phyloP scores from a whole-genome alignment of 768 basidiomycete species.

The Boletus edulis region DNA sequence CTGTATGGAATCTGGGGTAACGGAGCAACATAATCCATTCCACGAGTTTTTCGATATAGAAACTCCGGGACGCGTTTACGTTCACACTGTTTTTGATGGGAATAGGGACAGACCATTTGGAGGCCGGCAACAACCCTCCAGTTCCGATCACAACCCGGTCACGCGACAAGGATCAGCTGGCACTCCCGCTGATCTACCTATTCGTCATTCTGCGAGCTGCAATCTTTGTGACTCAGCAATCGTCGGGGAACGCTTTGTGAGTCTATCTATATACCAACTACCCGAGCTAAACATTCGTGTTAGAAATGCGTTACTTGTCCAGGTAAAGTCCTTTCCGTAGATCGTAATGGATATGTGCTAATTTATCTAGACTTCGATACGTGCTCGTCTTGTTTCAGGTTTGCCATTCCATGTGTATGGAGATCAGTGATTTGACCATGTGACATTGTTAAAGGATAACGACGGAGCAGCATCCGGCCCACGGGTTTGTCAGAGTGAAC shows the following conservation, averaged over 20 bases:
- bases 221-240: constrained; percentile 76
- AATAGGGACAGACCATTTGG: constrained; percentile 31
- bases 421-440: neutral
- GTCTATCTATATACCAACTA: constrained; percentile 23
- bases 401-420: constrained; percentile 9
- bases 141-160: neutral
- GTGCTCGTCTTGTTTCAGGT: constrained; percentile 69
- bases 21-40: constrained; percentile 54
- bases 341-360: constrained; percentile 1
- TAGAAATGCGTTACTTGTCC: constrained; percentile 81
- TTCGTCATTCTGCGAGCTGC: constrained; percentile 66
- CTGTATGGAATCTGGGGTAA: constrained; percentile 50
- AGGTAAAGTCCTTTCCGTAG: constrained; percentile 16
- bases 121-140: constrained; percentile 2
- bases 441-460: constrained; percentile 47
- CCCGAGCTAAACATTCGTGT: neutral
- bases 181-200: constrained; percentile 16
- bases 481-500: constrained; percentile 66
- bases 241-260: constrained; percentile 68
- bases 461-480: constrained; percentile 69
- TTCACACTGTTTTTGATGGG: constrained; percentile 52
- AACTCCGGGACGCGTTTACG: constrained; percentile 61
- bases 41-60: constrained; percentile 73
- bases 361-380: constrained; percentile 63
- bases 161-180: neutral